A percentile compares a stretch with the other conserved stretches of the same genome.
Conservation (phyloP, 139 green algal species). For the Coccomyxa sp. region DNA sequence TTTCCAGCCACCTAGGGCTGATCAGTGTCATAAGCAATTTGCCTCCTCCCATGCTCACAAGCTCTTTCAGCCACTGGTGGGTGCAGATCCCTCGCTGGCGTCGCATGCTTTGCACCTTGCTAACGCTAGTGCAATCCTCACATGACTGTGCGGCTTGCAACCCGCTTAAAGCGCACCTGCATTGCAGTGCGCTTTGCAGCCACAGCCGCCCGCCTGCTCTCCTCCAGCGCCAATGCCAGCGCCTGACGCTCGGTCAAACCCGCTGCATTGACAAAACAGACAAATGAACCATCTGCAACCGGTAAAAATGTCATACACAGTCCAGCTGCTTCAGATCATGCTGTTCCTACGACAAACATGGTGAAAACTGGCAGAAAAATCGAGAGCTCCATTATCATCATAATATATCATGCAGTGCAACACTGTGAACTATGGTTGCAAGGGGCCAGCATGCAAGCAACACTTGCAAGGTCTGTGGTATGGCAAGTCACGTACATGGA, state of each 20-base stretch:
- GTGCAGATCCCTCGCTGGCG: no score
- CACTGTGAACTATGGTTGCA: neutral
- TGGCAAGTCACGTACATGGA: neutral
- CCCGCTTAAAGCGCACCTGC: neutral
- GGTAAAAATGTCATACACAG: neutral
- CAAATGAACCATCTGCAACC: no score
- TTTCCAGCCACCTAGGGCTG: no score
- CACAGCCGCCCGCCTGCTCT: constrained; percentile 13
- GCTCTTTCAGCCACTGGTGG: no score
- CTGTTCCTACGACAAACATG: neutral
- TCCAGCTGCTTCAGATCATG: neutral
- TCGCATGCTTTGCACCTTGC: neutral
- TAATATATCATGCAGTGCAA: neutral
- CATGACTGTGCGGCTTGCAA: no score
- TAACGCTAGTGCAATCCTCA: neutral
- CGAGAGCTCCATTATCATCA: neutral
- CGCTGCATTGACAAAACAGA: neutral
- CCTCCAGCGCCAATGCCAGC: constrained; percentile 15
- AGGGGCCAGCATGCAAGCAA: no score
- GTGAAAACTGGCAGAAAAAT: neutral
- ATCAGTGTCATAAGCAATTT: no score
- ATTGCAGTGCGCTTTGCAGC: neutral
- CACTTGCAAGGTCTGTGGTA: no score
- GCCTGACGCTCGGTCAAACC: constrained; percentile 17
- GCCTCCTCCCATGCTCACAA: no score